These are phyloP conservation scores for Aspergillus quadricinctus DNA, from an alignment of 2,329 filamentous ascomycete genomes.

Conservation along the genomic window DNA sequence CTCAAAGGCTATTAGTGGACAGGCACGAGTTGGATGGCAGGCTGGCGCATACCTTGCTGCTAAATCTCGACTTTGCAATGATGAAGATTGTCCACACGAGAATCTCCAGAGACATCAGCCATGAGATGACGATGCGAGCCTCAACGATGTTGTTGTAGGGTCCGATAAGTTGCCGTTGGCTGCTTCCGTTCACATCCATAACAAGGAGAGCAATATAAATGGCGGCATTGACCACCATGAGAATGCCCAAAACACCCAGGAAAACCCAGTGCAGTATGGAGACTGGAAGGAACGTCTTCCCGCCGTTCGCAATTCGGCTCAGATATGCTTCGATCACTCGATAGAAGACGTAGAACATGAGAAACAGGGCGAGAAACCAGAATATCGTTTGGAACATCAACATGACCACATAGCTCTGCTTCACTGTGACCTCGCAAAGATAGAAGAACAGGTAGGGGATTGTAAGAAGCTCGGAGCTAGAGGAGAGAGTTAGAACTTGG, in stretches of 20 bases:
- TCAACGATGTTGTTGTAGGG: constrained; percentile 4
- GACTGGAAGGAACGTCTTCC: constrained; percentile 12
- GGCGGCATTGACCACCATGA: constrained; percentile 13
- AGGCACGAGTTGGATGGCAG: neutral
- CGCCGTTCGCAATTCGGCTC: constrained; percentile 11
- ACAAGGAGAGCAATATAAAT: constrained; percentile 11
- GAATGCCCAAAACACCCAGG: constrained; percentile 4
- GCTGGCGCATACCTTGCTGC: constrained; percentile 12
- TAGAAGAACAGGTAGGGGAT: constrained; percentile 13
- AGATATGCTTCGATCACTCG: constrained; percentile 15
- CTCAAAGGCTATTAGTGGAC: neutral
- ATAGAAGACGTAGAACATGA: constrained; percentile 20
- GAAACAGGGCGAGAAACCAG: constrained; percentile 3
- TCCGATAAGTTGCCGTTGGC: neutral
- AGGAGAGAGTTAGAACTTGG: neutral
- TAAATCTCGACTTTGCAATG: constrained; percentile 12
- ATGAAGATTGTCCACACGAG: constrained; percentile 17
- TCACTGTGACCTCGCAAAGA: constrained; percentile 13
- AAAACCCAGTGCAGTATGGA: constrained; percentile 14
- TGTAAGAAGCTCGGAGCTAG: constrained; percentile 7
- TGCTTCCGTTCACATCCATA: neutral
- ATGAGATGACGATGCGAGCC: constrained; percentile 14
- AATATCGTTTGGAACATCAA: constrained; percentile 19
- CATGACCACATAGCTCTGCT: constrained; percentile 17
- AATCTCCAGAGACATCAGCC: constrained; percentile 19